Conservation (phyloP, 2,329 filamentous ascomycete genomes). For the Calonectria montana region DNA sequence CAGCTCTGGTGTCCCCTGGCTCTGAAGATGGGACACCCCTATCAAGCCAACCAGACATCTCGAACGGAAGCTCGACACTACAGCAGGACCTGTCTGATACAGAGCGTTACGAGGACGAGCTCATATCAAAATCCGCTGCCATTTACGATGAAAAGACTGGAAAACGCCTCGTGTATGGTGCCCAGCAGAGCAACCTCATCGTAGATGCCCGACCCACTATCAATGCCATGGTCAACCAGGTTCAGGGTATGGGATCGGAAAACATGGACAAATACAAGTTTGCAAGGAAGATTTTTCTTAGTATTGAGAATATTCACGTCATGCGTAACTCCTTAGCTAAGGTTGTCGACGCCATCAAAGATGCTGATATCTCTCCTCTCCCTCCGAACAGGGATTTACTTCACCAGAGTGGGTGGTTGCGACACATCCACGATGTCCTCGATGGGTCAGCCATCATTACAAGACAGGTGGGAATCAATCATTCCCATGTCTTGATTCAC, state of each 20-base stretch:
- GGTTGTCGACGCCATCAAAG: conserved; percentile 90
- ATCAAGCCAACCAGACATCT: conserved; percentile 64
- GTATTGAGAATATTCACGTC: conserved; percentile 98
- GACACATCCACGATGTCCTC: conserved; percentile 86
- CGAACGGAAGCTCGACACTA: conserved; percentile 43
- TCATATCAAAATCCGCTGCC: conserved; percentile 58
- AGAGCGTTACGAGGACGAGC: conserved; percentile 76
- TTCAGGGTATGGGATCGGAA: conserved; percentile 91
- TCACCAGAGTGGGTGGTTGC: conserved; percentile 88
- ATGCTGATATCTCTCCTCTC: conserved; percentile 87
- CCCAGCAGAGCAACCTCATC: conserved; percentile 93
- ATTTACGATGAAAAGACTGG: conserved; percentile 69
- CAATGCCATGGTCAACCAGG: conserved; percentile 95
- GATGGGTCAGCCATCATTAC: conserved; percentile 88
- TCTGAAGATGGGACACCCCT: conserved; percentile 50
- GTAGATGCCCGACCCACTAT: conserved; percentile 95
- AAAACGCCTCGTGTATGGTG: conserved; percentile 82
- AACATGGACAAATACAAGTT: conserved; percentile 98
- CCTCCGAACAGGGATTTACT: conserved; percentile 85
- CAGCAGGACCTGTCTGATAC: conserved; percentile 68
- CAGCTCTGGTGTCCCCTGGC: conserved; percentile 46
- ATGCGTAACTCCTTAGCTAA: conserved; percentile 93
- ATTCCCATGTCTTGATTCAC: conserved; percentile 95
- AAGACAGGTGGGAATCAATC: conserved; percentile 87
- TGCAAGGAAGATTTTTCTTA: conserved; percentile 90